A percentile compares a stretch with the other conserved stretches of the same genome.
These are phyloP conservation scores for Termitomyces heimii DNA, from an alignment of 768 basidiomycete species.

Conservation along the genomic window DNA sequence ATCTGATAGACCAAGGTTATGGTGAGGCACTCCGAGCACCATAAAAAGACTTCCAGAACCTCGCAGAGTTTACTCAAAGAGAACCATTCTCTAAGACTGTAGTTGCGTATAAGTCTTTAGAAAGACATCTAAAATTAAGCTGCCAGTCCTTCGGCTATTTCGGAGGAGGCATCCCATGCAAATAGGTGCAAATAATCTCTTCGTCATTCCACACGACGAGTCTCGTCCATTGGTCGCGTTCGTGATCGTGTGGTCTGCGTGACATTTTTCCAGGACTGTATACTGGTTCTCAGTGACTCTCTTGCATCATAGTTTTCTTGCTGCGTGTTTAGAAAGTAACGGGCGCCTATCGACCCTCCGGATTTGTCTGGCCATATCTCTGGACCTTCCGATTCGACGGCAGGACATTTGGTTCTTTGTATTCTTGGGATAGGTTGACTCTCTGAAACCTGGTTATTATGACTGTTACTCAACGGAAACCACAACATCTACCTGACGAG, in stretches of 20 bases:
- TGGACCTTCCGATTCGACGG: neutral
- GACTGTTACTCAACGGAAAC: slow-evolving; percentile 66
- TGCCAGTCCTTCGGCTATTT: neutral
- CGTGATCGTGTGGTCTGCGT: neutral
- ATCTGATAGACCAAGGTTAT: neutral
- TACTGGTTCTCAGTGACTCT: neutral
- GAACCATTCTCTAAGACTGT: neutral
- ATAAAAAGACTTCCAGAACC: neutral
- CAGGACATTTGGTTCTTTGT: neutral
- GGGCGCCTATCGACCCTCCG: slow-evolving; percentile 3
- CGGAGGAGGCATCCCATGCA: slow-evolving; percentile 1
- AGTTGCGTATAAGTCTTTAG: neutral
- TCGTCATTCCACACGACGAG: slow-evolving; percentile 9
- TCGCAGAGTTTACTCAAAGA: neutral
- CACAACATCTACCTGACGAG: slow-evolving; percentile 59
- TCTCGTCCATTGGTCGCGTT: slow-evolving; percentile 2
- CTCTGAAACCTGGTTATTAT: slow-evolving; percentile 21
- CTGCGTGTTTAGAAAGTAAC: neutral
- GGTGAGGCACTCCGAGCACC: neutral
- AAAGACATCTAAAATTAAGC: too few species aligned
- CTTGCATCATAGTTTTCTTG: neutral
- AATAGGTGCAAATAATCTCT: slow-evolving; percentile 5
- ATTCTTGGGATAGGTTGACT: neutral
- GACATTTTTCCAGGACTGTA: neutral
- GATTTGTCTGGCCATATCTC: slow-evolving; percentile 2